Percentiles rank a stretch among this genome's conserved stretches.
These are phyloP conservation scores for Fraxinus nigra DNA, from an alignment of 305 asterid genomes.

Conservation along the genomic window DNA sequence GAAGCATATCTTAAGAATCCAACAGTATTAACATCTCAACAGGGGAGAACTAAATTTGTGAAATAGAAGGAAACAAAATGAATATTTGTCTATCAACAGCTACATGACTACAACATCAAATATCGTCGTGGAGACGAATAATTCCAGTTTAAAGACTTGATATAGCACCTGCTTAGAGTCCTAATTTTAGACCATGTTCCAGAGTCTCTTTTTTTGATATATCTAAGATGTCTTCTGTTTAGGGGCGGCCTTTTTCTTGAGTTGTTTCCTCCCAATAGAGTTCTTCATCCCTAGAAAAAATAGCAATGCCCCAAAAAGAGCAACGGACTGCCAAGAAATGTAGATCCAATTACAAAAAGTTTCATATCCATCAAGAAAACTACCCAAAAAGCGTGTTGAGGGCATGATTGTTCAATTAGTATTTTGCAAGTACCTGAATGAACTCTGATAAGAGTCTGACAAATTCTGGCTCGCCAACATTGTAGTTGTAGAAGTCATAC, in stretches of 20 bases:
- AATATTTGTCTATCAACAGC: neutral
- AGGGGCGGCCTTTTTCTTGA: constrained; percentile 50
- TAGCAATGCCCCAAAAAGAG: constrained; percentile 62
- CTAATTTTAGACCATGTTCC: constrained; percentile 25
- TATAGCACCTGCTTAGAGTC: constrained; percentile 26
- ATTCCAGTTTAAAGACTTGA: constrained; percentile 12
- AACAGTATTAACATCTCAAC: constrained; percentile 59
- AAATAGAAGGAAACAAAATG: neutral
- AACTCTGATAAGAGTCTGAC: constrained; percentile 47
- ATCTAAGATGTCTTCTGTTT: constrained; percentile 68
- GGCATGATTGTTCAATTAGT: neutral
- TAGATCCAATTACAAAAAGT: constrained; percentile 4
- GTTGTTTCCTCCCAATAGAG: constrained; percentile 56
- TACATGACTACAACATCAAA: constrained; percentile 1
- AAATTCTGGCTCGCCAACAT: constrained; percentile 44
- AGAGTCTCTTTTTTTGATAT: constrained; percentile 4
- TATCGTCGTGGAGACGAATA: constrained; percentile 14
- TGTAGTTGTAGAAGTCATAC: constrained; percentile 59
- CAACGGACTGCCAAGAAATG: constrained; percentile 44
- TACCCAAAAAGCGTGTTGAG: neutral
- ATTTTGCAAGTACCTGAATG: constrained; percentile 53
- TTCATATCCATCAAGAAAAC: neutral
- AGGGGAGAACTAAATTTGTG: neutral
- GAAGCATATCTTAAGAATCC: constrained; percentile 76
- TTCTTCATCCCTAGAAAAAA: constrained; percentile 77